Conservation (phyloP, 75 land plant species). For the Pinus tabuliformis region DNA sequence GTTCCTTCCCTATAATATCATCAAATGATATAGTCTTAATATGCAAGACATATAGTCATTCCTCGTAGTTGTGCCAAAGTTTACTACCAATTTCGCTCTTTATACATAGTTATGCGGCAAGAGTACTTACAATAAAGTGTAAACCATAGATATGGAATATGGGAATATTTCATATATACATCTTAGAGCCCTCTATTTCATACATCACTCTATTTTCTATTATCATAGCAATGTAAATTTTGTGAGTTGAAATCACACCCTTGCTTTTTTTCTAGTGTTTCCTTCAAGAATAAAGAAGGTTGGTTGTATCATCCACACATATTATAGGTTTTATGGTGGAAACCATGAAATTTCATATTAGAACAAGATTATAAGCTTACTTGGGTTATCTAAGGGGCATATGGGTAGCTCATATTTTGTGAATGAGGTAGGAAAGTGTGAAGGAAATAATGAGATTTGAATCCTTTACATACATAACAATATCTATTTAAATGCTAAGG, state of each 20-base stretch:
- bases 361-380: neutral
- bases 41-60: too few species aligned
- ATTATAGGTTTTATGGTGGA: slow-evolving; percentile 10
- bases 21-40: too few species aligned
- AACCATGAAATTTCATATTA: neutral
- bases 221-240: slow-evolving; percentile 43
- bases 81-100: too few species aligned
- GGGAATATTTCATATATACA: slow-evolving; percentile 64
- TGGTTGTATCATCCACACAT: slow-evolving; percentile 43
- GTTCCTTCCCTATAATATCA: too few species aligned
- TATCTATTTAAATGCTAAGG: slow-evolving; percentile 36
- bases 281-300: slow-evolving; percentile 80
- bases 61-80: too few species aligned
- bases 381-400: slow-evolving; percentile 3
- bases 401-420: slow-evolving; percentile 16
- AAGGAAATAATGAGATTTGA: slow-evolving; percentile 39
- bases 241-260: slow-evolving; percentile 59
- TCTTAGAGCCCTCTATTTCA: neutral
- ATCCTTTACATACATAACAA: slow-evolving; percentile 45
- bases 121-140: slow-evolving; percentile 36
- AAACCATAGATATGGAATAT: slow-evolving; percentile 90
- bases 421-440: slow-evolving; percentile 12
- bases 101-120: slow-evolving; percentile 11
- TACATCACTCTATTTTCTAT: slow-evolving; percentile 16
- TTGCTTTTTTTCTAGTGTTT: slow-evolving; percentile 68